phyloP scores from a whole-genome alignment of 2,329 filamentous ascomycete species.

The Aureobasidium musti region DNA sequence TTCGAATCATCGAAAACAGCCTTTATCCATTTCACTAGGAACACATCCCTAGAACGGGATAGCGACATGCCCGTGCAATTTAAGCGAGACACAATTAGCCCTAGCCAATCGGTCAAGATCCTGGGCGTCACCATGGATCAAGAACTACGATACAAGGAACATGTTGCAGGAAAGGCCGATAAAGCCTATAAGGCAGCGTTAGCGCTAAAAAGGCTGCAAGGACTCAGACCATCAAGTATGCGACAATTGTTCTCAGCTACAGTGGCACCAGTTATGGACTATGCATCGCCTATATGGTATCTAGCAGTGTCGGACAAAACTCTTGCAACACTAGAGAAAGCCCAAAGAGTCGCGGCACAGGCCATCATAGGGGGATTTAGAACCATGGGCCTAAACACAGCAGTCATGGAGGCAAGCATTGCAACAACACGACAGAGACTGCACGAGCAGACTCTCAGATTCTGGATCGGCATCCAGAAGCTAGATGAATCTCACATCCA shows the following conservation, averaged over 20 bases:
- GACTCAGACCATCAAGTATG: background rate
- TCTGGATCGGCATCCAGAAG: background rate
- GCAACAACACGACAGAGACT: background rate
- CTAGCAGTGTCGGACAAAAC: background rate
- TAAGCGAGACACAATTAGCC: background rate
- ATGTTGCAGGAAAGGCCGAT: background rate
- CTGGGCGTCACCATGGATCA: conserved; percentile 3
- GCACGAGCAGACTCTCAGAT: background rate
- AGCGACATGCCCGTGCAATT: background rate
- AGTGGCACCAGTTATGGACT: background rate
- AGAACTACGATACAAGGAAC: background rate
- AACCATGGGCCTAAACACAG: background rate
- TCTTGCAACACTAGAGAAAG: background rate
- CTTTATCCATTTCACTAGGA: conserved; percentile 42
- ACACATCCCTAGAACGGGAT: background rate
- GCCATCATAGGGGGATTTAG: background rate
- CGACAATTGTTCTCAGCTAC: background rate
- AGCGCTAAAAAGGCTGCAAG: conserved; percentile 32
- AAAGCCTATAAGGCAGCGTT: too few species aligned
- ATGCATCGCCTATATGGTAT: too few species aligned
- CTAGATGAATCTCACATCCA: too few species aligned
- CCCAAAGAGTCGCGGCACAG: background rate
- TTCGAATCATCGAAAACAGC: conserved; percentile 42
- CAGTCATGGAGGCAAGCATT: background rate
- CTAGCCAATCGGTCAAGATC: background rate